Evolutionary conservation across 2,329 filamentous ascomycete genomes (phyloP), one percentile per base, ranked within the genome.

Genomic region (Talaromyces atroroseus): DNA sequence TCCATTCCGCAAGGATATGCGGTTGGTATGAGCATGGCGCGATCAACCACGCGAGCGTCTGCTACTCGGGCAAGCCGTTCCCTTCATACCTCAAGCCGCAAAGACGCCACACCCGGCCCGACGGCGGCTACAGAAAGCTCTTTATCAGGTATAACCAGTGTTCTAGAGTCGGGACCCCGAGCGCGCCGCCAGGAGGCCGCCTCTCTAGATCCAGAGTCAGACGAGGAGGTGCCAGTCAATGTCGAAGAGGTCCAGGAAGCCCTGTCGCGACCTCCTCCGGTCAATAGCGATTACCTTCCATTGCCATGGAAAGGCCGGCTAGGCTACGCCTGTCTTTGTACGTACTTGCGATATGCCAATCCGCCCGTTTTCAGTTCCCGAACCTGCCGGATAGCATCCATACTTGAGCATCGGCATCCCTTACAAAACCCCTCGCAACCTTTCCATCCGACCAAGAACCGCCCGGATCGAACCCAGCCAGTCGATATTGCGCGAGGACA

Each of bases 321-420:
- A 59, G 92, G 92, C 57, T 96, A 95, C 80, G 90, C 92, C 11
- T 96, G 92, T 67, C 76, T 97, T 16, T 95, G 95, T 68, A 97
- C 92, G 0, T 96, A 96, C 69, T 79, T 97, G 1, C 87, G 92
- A 46, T 81, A 82, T 52, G 85, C 89, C 1, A 92, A 85, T 60
- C 89, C 90, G 7, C 86, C 92, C 0, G 85, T 97, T 1, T 97
- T 96, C 71, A 89, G 86, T 62, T 96, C 92, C 0, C 83, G 92
- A 55, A 96, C 92, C 0, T 96, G 92, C 68, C 88, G 92, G 29
- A 92, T 97, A 60, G 81, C 89, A 1, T 95, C 90, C 0, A 96
- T 97, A 45, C 69, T 96, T 11, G 91, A 96, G 57, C 90, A 96
- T 65, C 85, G 90, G 8, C 84, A 96, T 70, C 90, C 92, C 0